Conservation (phyloP, 2,329 filamentous ascomycete species). For the Neophaeococcomyces aloes region DNA sequence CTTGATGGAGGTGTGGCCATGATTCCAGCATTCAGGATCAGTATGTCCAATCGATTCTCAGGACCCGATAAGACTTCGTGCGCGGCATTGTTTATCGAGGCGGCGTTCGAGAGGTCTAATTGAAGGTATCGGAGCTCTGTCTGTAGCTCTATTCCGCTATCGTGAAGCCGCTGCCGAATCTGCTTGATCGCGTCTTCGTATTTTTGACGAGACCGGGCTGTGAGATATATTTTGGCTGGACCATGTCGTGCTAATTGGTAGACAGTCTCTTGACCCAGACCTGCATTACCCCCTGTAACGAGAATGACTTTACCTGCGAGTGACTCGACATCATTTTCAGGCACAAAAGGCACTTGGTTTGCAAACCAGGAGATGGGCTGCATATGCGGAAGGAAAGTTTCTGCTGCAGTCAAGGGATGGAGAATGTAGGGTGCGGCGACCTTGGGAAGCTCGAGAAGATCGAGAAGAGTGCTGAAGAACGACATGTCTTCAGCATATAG, state of each 20-base stretch:
- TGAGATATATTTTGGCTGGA: conserved; percentile 46
- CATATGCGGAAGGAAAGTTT: conserved; percentile 13
- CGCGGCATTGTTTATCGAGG: conserved; percentile 38
- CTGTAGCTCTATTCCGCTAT: conserved; percentile 15
- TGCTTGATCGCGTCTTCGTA: conserved; percentile 37
- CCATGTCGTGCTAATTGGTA: conserved; percentile 40
- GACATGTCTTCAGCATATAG: no score
- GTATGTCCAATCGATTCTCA: conserved; percentile 34
- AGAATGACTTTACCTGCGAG: conserved; percentile 42
- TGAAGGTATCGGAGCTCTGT: conserved; percentile 36
- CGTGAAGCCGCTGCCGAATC: conserved; percentile 26
- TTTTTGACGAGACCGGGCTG: conserved; percentile 36
- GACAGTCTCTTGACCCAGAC: conserved; percentile 39
- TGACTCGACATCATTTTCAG: conserved; percentile 36
- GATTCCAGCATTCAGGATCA: conserved; percentile 39
- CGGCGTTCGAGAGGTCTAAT: conserved; percentile 42
- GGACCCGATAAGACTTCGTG: conserved; percentile 31
- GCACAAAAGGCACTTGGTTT: conserved; percentile 25
- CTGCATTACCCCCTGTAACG: conserved; percentile 42
- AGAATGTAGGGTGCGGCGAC: conserved; percentile 15
- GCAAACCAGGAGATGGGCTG: conserved; percentile 17
- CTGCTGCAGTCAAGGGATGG: conserved; percentile 14
- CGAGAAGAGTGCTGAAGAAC: no score
- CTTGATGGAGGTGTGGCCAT: conserved; percentile 32
- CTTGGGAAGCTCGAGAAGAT: conserved; percentile 12